phyloP scores from a whole-genome alignment of 306 rosid species.

The Inga oerstediana region DNA sequence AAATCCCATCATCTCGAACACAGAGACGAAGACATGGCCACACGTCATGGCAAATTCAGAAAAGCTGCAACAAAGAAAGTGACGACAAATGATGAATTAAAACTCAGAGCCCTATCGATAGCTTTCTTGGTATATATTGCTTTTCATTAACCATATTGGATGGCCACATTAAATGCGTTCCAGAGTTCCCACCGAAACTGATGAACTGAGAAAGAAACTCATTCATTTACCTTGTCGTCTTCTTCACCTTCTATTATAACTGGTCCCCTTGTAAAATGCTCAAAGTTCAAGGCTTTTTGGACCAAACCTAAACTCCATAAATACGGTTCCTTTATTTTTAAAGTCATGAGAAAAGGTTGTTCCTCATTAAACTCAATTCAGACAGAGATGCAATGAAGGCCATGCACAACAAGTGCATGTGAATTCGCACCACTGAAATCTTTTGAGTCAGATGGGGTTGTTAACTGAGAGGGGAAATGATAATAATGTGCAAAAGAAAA shows the following conservation, averaged over 20 bases:
- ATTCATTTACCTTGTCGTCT: not conserved
- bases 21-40: not conserved
- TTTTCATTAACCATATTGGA: slow-evolving; percentile 4
- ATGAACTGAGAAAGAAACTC: slow-evolving; percentile 9
- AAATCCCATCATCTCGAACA: not conserved
- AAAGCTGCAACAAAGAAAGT: not conserved
- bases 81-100: slow-evolving; percentile 12
- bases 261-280: not conserved
- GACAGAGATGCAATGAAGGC: not conserved
- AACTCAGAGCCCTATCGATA: not conserved
- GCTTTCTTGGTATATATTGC: not conserved
- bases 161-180: slow-evolving; percentile 26
- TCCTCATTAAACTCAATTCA: not conserved
- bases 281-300: not conserved
- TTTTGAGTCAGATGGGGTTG: slow-evolving; percentile 35
- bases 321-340: not conserved
- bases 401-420: not conserved
- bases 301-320: slow-evolving; percentile 30
- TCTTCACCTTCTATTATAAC: not conserved
- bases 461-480: slow-evolving; percentile 8
- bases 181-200: slow-evolving; percentile 12
- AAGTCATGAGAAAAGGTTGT: not conserved
- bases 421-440: slow-evolving; percentile 32
- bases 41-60: not conserved
- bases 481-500: not conserved